Evolutionary conservation across 1,139 yeast species (phyloP), one percentile per base, ranked within the genome.

Genomic region (Saccharomyces hybrid): DNA sequence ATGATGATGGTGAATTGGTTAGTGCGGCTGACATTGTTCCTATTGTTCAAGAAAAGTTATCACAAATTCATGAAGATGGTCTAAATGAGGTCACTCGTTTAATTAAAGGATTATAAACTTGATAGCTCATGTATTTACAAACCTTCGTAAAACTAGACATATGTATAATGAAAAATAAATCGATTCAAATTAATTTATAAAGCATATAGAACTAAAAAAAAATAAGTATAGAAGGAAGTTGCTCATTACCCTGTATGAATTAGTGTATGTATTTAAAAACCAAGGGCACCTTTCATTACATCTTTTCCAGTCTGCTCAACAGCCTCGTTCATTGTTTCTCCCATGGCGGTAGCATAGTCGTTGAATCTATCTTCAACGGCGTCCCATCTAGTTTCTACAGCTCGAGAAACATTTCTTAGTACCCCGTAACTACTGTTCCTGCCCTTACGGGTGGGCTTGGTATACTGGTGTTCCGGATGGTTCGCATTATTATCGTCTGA

Each of bases 1-100:
- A 88, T 64, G 96, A 89, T 67, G 88, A 87, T 66, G 99, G 99
- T 58, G 93, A 84, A 60, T 75, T 88, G 54, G 79, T 93, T 48
- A 75, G 79, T 49, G 70, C 81, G n/a, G 81, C 76, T 2, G 79
- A 85, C 31, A 74, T 89, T 54, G 82, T 84, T 38, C 70, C 69
- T 1, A 75, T 73, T 54, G 86, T 90, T 49, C 73, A 79, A 64
- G 70, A 71, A 54, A 83, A 83, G 69, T 74, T 89, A 57, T 67
- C 71, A 5, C 72, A 71, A 60, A 66, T 69, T 55, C 68, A 68
- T 50, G 59, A 63, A 52, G 72, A 70, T 48, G 75, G 83, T 48
- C 66, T 81, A 55, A 78, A 79, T 59, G 81, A 76, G 57, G 78
- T 86, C 50, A 78, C 88, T 51, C 81, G 86, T 69, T 73, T 84